phyloP scores from a whole-genome alignment of 352 stramenopile genomes.

The Detonula confervacea region DNA sequence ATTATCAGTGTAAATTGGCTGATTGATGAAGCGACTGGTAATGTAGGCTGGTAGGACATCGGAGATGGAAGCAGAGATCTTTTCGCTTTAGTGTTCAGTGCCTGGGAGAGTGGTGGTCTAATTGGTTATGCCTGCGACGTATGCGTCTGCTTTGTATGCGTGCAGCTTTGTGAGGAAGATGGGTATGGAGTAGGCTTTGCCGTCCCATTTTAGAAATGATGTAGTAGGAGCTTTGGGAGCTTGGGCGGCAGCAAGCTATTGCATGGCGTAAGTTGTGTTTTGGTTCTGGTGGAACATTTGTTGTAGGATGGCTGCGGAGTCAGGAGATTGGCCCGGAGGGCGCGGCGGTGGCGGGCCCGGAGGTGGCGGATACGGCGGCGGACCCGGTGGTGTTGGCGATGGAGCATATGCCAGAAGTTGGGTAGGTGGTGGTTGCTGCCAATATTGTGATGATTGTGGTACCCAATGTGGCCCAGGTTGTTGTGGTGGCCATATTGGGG shows the following conservation, averaged over 20 bases:
- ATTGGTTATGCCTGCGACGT: background rate
- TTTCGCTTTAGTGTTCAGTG: background rate
- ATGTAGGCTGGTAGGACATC: background rate
- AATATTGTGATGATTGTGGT: no score
- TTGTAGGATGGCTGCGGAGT: no score
- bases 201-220: conserved; percentile 3
- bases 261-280: no score
- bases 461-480: no score
- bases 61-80: background rate
- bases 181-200: background rate
- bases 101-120: background rate
- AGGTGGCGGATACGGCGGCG: no score
- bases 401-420: no score
- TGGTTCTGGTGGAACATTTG: no score
- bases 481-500: no score
- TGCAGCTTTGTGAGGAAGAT: background rate
- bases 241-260: background rate
- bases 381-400: no score
- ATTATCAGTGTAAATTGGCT: background rate
- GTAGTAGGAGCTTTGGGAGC: background rate
- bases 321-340: no score
- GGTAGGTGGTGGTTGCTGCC: no score
- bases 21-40: background rate
- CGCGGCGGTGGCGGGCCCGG: no score
- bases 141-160: conserved; percentile 1